phyloP scores from a whole-genome alignment of 768 basidiomycete genomes.

The Boletus sp. region DNA sequence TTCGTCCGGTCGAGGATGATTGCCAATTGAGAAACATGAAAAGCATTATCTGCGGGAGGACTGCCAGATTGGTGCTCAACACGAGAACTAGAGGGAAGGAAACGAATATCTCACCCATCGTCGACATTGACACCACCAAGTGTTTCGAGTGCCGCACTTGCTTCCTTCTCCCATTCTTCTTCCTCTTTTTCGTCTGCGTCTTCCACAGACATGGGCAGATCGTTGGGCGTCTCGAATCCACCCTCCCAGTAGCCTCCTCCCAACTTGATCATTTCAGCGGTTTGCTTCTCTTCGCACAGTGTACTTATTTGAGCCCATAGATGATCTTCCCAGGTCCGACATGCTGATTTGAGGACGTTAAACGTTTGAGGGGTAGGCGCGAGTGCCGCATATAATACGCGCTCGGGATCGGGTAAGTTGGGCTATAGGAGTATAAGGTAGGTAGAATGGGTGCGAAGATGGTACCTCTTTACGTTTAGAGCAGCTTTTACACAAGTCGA shows the following conservation, averaged over 20 bases:
- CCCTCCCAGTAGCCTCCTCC: constrained; percentile 80
- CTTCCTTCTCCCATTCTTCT: constrained; percentile 66
- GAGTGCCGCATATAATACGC: constrained; percentile 85
- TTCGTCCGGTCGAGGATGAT: constrained; percentile 73
- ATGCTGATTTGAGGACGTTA: constrained; percentile 63
- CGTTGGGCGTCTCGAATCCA: constrained; percentile 46
- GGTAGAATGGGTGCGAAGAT: background rate
- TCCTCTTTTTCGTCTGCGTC: constrained; percentile 39
- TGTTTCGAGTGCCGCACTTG: constrained; percentile 51
- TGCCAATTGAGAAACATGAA: constrained; percentile 77
- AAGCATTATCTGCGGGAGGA: constrained; percentile 65
- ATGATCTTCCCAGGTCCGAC: constrained; percentile 92
- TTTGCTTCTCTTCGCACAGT: constrained; percentile 77
- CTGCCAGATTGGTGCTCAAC: constrained; percentile 30
- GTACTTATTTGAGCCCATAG: constrained; percentile 88
- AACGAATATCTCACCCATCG: constrained; percentile 52
- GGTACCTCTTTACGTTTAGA: constrained; percentile 49
- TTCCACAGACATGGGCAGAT: constrained; percentile 28
- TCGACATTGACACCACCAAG: constrained; percentile 55
- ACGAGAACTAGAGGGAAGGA: background rate
- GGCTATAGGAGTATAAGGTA: constrained; percentile 36
- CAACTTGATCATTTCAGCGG: constrained; percentile 59
- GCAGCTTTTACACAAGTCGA: constrained; percentile 76
- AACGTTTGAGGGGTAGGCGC: constrained; percentile 69
- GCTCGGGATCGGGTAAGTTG: constrained; percentile 64